These are phyloP conservation scores for Argentina anserina DNA, from an alignment of 306 rosid species.

Conservation along the genomic window DNA sequence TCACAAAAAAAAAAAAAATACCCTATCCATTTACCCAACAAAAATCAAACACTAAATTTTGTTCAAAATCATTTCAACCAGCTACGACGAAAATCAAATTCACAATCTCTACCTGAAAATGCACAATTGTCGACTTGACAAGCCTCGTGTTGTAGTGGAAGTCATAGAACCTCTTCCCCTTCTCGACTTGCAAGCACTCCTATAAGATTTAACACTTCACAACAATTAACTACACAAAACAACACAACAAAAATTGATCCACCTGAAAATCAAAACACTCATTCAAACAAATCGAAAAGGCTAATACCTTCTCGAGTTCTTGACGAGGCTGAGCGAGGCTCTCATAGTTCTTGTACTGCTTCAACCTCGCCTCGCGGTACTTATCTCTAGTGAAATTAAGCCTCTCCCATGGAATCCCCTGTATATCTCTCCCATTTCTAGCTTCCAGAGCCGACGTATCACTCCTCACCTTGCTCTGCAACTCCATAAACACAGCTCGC, in stretches of 20 bases:
- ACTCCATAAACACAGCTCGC: not conserved
- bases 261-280: not conserved
- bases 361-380: conserved; percentile 73
- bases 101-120: conserved; percentile 76
- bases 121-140: conserved; percentile 82
- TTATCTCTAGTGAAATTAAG: conserved; percentile 62
- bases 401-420: conserved; percentile 95
- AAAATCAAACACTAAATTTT: not conserved
- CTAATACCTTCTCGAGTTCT: conserved; percentile 58
- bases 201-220: conserved; percentile 20
- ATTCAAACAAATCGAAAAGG: no score
- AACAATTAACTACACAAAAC: not conserved
- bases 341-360: conserved; percentile 79
- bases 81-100: not conserved
- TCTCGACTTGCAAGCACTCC: conserved; percentile 72
- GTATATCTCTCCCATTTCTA: conserved; percentile 81
- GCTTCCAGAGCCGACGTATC: conserved; percentile 83
- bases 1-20: no score
- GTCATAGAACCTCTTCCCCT: conserved; percentile 68
- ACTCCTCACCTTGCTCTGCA: conserved; percentile 53
- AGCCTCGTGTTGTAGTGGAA: conserved; percentile 90
- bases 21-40: not conserved
- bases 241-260: not conserved
- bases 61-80: not conserved
- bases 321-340: conserved; percentile 51